Base-by-base conservation (phyloP, 148 eudicot species). In the Agrostemma githago region DNA sequence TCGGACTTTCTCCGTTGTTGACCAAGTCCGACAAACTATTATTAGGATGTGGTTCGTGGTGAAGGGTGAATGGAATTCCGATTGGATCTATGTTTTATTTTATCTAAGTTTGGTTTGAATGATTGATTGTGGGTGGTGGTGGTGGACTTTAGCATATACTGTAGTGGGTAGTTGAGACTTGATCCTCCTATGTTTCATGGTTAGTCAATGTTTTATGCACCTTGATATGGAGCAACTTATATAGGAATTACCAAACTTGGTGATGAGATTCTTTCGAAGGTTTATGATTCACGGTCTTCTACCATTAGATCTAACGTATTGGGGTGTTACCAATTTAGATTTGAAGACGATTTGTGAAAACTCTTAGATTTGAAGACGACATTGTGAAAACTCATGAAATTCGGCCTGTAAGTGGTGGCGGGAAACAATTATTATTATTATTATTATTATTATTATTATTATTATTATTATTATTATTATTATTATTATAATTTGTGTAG, bases 91-190 rank as follows among this genome's bases (percentile, higher is more conserved):
- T 51, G 11, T 10, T 68, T 8, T 37, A 43, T 68, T 2, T 46
- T 15, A 19, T 65, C 12, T 38, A 75, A 75, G 64, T 66, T 6
- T 10, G 17, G 21, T 7, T 40, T 40, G 15, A 10, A 66, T 74
- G 71, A 74, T 66, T 63, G 48, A 69, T 53, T 38, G 9, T 54
- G 11, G 5, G 54, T 37, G 38, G 68, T 64, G 67, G 67, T 63
- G 40, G 66, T 58, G 17, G 66, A 58, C 6, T 72, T 59, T 61
- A 66, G 51, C 26, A 40, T 10, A 51, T 66, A n/a, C n/a, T n/a
- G n/a, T n/a, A 61, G 58, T 53, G 72, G 72, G 42, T 66, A 14
- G 72, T 56, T 61, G 58, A 12, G 78, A 54, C 60, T 56, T 66
- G 43, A 7, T 20, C 19, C 15, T 57, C 6, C 39, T 64, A 44